Conservation (phyloP, 1,284 basidiomycete species). For the Pisolithus thermaeus region DNA sequence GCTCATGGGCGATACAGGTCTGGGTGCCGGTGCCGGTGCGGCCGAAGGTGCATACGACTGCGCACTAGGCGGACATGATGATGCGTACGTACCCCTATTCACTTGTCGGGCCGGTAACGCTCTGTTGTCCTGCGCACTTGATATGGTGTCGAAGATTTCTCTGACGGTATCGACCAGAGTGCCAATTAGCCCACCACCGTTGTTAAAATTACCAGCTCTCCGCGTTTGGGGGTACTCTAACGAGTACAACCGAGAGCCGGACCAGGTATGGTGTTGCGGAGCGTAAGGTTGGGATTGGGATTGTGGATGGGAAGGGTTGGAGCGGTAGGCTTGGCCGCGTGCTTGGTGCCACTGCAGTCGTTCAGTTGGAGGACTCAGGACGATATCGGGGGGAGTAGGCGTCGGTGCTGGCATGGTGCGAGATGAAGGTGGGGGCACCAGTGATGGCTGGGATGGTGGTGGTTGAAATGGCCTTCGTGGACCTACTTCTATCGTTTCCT, state of each 20-base stretch:
- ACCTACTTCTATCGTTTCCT: slow-evolving; percentile 55
- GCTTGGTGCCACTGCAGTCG: slow-evolving; percentile 1
- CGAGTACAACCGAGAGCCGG: slow-evolving; percentile 12
- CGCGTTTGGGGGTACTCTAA: slow-evolving; percentile 5
- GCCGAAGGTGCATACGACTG: slow-evolving; percentile 20
- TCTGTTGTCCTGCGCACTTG: slow-evolving; percentile 19
- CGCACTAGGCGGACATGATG: slow-evolving; percentile 8
- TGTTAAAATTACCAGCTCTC: too few relatives aligned
- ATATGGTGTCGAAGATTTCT: slow-evolving; percentile 25
- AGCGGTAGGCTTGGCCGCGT: not conserved
- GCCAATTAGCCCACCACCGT: slow-evolving; percentile 22
- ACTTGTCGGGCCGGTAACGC: slow-evolving; percentile 6
- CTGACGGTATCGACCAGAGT: slow-evolving; percentile 22
- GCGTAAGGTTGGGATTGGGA: not conserved
- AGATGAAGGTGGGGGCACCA: not conserved
- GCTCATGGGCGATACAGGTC: slow-evolving; percentile 5
- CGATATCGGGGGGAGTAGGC: not conserved
- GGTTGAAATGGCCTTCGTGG: slow-evolving; percentile 58
- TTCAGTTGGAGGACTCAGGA: not conserved
- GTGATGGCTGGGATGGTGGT: slow-evolving; percentile 21
- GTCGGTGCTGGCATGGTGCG: not conserved
- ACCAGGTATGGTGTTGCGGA: slow-evolving; percentile 12
- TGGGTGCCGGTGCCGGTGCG: slow-evolving; percentile 13
- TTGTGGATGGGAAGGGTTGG: not conserved
- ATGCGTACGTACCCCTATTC: slow-evolving; percentile 17